Evolutionary conservation across 2,329 filamentous ascomycete species (phyloP).

Genomic region (Trematosphaeria pertusa): DNA sequence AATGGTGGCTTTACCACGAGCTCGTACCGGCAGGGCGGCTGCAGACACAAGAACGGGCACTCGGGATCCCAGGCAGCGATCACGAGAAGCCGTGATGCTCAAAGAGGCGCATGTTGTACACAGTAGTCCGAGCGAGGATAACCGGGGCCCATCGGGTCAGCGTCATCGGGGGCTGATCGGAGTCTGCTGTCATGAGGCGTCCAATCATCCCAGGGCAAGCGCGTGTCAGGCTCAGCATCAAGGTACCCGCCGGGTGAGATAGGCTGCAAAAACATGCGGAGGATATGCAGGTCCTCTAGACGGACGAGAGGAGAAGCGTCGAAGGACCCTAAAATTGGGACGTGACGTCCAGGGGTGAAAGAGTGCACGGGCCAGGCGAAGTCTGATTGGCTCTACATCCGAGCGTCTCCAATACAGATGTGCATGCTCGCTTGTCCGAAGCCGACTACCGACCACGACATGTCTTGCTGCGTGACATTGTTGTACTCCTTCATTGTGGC

Average conservation of each 20-base stretch:
- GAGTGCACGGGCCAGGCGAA: constrained; percentile 10
- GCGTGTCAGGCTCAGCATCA: constrained; percentile 3
- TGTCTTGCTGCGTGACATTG: constrained; percentile 10
- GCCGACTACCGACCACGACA: constrained; percentile 5
- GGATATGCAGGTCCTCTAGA: constrained; percentile 12
- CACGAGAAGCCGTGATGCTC: constrained; percentile 5
- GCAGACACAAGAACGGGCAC: constrained; percentile 5
- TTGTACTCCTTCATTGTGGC: constrained; percentile 14
- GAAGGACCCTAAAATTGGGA: constrained; percentile 23
- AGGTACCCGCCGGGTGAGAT: constrained; percentile 12
- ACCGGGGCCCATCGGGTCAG: constrained; percentile 7
- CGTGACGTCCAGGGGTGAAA: constrained; percentile 13
- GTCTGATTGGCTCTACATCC: constrained; percentile 18
- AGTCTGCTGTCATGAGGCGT: constrained; percentile 6
- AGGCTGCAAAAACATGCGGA: constrained; percentile 6
- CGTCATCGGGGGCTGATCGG: constrained; percentile 14
- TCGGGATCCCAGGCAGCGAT: constrained; percentile 7
- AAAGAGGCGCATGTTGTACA: constrained; percentile 1
- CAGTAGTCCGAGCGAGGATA: neutral
- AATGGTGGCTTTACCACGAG: neutral
- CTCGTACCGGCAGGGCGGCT: neutral
- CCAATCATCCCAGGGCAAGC: constrained; percentile 5
- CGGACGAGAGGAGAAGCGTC: constrained; percentile 19
- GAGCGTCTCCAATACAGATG: constrained; percentile 23
- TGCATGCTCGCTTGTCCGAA: constrained; percentile 20